phyloP scores from a whole-genome alignment of 2,329 filamentous ascomycete species.

The Colletotrichum destructivum region DNA sequence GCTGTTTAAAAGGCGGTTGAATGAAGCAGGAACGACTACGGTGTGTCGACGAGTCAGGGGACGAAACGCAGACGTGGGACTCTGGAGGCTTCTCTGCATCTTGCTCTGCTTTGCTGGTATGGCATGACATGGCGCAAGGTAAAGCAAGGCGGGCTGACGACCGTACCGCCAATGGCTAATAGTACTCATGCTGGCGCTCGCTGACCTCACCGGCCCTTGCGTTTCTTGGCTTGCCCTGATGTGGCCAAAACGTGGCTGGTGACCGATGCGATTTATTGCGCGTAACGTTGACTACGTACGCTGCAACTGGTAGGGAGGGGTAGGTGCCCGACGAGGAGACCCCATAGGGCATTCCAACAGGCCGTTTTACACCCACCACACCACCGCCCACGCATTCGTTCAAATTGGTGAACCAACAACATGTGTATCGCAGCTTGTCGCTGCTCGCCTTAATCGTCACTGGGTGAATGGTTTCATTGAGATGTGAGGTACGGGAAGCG shows the following conservation, averaged over 20 bases:
- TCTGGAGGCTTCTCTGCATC: conserved; percentile 10
- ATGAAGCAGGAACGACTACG: conserved; percentile 3
- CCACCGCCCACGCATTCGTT: conserved; percentile 16
- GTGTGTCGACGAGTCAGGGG: conserved; percentile 12
- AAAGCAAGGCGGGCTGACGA: conserved; percentile 19
- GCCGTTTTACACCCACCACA: conserved; percentile 13
- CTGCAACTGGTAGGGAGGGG: conserved; percentile 3
- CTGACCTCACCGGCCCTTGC: conserved; percentile 26
- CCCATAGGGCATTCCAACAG: conserved; percentile 1
- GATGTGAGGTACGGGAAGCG: conserved; percentile 1
- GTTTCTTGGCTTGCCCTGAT: conserved; percentile 20
- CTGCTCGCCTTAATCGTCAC: conserved; percentile 2
- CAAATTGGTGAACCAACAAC: background rate
- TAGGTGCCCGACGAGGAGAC: conserved; percentile 27
- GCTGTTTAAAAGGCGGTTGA: background rate
- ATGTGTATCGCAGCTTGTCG: background rate
- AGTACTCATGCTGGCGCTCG: conserved; percentile 7
- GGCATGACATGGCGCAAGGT: conserved; percentile 9
- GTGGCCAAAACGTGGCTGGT: conserved; percentile 23
- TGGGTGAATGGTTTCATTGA: conserved; percentile 7
- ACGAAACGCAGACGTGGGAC: background rate
- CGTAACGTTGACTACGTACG: conserved; percentile 25
- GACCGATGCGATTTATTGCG: conserved; percentile 30
- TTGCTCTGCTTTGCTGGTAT: conserved; percentile 26
- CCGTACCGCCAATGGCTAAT: background rate